Evolutionary conservation across 768 basidiomycete genomes (phyloP).

Genomic region (Cyathus striatus): DNA sequence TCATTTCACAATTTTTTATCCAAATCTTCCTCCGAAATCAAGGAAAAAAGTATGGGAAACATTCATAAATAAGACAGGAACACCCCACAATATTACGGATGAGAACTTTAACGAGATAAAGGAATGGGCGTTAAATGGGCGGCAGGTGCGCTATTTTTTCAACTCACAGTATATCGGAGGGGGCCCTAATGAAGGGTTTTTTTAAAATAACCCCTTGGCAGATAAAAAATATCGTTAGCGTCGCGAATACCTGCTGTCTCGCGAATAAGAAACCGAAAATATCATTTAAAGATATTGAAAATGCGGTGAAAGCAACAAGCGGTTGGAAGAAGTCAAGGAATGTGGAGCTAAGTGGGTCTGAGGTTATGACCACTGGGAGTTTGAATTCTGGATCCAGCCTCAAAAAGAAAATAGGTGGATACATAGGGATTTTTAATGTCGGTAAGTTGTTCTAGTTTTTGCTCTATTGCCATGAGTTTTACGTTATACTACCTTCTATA

Average conservation of each 20-base stretch:
- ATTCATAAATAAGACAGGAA: not conserved
- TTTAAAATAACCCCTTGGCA: not conserved
- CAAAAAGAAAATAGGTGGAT: no score
- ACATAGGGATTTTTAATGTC: no score
- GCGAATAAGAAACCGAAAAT: not conserved
- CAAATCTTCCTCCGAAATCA: not conserved
- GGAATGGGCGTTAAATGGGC: no score
- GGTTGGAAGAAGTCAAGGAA: not conserved
- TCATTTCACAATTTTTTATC: not conserved
- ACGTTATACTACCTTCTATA: no score
- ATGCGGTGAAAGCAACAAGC: not conserved
- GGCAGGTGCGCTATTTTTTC: not conserved
- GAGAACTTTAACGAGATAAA: constrained; percentile 1
- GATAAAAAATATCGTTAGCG: not conserved
- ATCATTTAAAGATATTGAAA: not conserved
- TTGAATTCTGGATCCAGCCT: no score
- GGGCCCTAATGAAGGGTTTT: not conserved
- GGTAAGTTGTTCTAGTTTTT: no score
- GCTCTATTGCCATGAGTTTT: no score
- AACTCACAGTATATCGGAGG: not conserved
- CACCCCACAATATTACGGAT: not conserved
- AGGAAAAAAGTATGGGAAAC: not conserved
- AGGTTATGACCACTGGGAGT: no score
- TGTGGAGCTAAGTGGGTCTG: no score
- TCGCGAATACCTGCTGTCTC: not conserved